Percentiles rank a stretch among this genome's conserved stretches.
phyloP scores from a whole-genome alignment of 2,329 filamentous ascomycete genomes.

The Xylariaceae sp. region DNA sequence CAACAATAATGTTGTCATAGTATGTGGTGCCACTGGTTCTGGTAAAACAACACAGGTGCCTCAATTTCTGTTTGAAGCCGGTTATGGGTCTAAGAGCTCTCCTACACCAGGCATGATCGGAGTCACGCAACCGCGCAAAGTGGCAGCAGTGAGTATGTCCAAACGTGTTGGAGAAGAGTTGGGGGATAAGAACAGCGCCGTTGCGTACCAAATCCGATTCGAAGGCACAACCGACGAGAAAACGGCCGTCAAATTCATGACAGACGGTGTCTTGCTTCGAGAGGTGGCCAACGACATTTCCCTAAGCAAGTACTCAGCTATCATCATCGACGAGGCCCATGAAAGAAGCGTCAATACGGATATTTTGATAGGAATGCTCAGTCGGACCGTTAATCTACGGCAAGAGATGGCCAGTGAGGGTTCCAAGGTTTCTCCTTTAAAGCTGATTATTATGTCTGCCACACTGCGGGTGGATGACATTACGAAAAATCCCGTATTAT shows the following conservation, averaged over 20 bases:
- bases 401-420: constrained; percentile 68
- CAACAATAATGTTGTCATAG: constrained; percentile 80
- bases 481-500: constrained; percentile 73
- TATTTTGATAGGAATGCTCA: constrained; percentile 95
- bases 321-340: constrained; percentile 95
- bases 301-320: constrained; percentile 81
- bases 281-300: constrained; percentile 88
- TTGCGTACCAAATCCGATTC: constrained; percentile 93
- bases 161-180: constrained; percentile 84
- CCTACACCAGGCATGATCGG: constrained; percentile 88
- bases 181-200: constrained; percentile 64
- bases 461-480: constrained; percentile 88
- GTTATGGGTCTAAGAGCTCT: constrained; percentile 72
- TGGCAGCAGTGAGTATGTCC: constrained; percentile 94
- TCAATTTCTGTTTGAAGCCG: constrained; percentile 90
- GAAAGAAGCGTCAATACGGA: constrained; percentile 97
- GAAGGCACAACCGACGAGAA: constrained; percentile 73
- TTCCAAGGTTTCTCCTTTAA: constrained; percentile 65
- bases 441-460: constrained; percentile 96
- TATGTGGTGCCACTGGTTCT: constrained; percentile 92
- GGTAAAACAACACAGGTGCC: constrained; percentile 97
- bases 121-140: constrained; percentile 86
- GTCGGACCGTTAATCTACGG: constrained; percentile 79
- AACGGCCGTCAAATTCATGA: constrained; percentile 98
- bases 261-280: constrained; percentile 87